A percentile compares a stretch with the other conserved stretches of the same genome.
Conservation (phyloP, 2,329 filamentous ascomycete genomes). For the Fusarium falciforme region DNA sequence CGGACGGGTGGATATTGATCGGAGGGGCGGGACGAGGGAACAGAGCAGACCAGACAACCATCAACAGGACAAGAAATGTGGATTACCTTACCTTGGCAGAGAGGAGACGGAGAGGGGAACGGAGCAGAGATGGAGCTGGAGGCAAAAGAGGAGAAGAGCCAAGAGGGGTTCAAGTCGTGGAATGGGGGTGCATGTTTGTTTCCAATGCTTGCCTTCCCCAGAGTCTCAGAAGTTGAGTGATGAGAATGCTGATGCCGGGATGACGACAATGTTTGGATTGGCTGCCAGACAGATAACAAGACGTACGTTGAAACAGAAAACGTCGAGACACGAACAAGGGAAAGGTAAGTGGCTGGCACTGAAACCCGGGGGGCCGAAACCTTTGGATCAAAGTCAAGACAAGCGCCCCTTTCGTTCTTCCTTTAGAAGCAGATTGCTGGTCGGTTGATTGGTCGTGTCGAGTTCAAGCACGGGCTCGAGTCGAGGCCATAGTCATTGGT, state of each 20-base stretch:
- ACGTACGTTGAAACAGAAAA: slow-evolving; percentile 15
- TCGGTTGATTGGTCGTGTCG: not conserved
- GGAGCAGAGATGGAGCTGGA: not conserved
- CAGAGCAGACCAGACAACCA: not conserved
- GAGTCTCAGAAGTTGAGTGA: slow-evolving; percentile 32
- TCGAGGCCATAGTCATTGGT: slow-evolving; percentile 8
- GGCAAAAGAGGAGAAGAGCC: not conserved
- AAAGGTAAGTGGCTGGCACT: slow-evolving; percentile 21
- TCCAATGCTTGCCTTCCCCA: slow-evolving; percentile 22
- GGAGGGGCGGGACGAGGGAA: slow-evolving; percentile 7
- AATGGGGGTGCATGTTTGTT: slow-evolving; percentile 19
- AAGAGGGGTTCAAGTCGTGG: not conserved
- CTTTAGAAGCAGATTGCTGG: not conserved
- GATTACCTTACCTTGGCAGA: slow-evolving; percentile 13
- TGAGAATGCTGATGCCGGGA: slow-evolving; percentile 28
- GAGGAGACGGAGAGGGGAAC: not conserved
- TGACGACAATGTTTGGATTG: slow-evolving; percentile 24
- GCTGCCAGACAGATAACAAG: slow-evolving; percentile 18
- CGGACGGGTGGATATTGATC: slow-evolving; percentile 32
- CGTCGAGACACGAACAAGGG: slow-evolving; percentile 9
- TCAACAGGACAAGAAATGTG: slow-evolving; percentile 26
- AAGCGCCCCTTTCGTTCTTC: slow-evolving; percentile 8
- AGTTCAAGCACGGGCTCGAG: slow-evolving; percentile 6
- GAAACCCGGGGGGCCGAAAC: slow-evolving; percentile 12
- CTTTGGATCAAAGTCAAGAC: slow-evolving; percentile 9